Evolutionary conservation across 2,329 filamentous ascomycete species (phyloP).

Genomic region (Colletotrichum agaves): DNA sequence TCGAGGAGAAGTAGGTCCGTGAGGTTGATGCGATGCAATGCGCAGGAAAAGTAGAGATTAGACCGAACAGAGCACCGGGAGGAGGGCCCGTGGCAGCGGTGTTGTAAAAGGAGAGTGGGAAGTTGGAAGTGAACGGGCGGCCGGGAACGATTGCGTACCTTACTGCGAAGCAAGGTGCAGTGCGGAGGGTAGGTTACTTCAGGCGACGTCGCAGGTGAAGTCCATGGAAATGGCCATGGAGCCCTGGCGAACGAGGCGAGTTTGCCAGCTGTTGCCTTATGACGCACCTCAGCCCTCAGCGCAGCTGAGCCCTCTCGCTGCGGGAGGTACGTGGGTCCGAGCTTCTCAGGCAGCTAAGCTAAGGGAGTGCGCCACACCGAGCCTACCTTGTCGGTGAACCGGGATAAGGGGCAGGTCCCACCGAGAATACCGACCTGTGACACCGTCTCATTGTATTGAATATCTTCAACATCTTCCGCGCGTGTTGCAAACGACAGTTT

Average conservation of each 20-base stretch:
- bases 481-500: no score
- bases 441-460: no score
- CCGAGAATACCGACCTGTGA: no score
- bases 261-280: conserved; percentile 13
- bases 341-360: neutral
- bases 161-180: neutral
- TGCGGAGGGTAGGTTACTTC: no score
- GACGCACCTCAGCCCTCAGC: neutral
- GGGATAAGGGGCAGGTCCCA: no score
- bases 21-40: conserved; percentile 15
- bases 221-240: neutral
- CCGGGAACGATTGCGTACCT: neutral
- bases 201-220: neutral
- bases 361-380: conserved; percentile 6
- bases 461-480: no score
- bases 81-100: conserved; percentile 4
- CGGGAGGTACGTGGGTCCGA: neutral
- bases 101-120: conserved; percentile 20
- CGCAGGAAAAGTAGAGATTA: neutral
- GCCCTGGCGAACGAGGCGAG: conserved; percentile 1
- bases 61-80: conserved; percentile 10
- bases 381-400: neutral
- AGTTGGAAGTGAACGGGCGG: conserved; percentile 10
- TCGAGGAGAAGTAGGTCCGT: neutral
- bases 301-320: neutral